phyloP scores from a whole-genome alignment of 2,329 filamentous ascomycete genomes.

The Fusarium falciforme region DNA sequence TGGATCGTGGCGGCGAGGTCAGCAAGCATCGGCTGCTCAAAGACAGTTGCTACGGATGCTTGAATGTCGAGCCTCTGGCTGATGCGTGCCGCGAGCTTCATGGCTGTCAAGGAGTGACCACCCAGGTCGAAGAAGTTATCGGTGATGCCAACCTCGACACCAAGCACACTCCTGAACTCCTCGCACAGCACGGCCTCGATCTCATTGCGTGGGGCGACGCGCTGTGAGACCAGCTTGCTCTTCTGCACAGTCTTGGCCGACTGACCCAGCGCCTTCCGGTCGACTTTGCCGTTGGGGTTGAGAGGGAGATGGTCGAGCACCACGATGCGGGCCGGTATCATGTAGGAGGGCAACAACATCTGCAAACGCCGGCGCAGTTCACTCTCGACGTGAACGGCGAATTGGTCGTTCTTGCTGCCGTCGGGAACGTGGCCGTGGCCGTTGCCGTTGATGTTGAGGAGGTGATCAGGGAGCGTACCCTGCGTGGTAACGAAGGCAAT shows the following conservation, averaged over 20 bases:
- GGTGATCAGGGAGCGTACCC: slow-evolving; percentile 19
- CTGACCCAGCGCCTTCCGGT: slow-evolving; percentile 27
- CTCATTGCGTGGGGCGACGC: too few species aligned
- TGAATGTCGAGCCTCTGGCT: not conserved
- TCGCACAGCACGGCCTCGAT: too few species aligned
- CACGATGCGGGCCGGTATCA: slow-evolving; percentile 39
- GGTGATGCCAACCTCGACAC: not conserved
- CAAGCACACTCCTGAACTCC: too few species aligned
- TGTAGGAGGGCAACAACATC: slow-evolving; percentile 37
- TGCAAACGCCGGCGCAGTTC: slow-evolving; percentile 13
- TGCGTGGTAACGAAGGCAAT: slow-evolving; percentile 22
- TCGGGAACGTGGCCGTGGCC: slow-evolving; percentile 50
- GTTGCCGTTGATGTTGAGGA: not conserved
- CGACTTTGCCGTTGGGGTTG: slow-evolving; percentile 42
- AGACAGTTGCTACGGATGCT: not conserved
- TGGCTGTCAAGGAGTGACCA: not conserved
- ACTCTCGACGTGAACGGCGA: slow-evolving; percentile 37
- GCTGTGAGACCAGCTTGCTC: too few species aligned
- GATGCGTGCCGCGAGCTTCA: not conserved
- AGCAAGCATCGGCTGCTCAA: not conserved
- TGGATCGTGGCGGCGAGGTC: slow-evolving; percentile 54
- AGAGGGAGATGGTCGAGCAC: slow-evolving; percentile 42
- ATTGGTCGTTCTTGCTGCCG: slow-evolving; percentile 39
- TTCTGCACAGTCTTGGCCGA: too few species aligned
- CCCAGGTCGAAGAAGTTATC: not conserved